Conservation (phyloP, 768 basidiomycete genomes). For the Termitomyces sp. region DNA sequence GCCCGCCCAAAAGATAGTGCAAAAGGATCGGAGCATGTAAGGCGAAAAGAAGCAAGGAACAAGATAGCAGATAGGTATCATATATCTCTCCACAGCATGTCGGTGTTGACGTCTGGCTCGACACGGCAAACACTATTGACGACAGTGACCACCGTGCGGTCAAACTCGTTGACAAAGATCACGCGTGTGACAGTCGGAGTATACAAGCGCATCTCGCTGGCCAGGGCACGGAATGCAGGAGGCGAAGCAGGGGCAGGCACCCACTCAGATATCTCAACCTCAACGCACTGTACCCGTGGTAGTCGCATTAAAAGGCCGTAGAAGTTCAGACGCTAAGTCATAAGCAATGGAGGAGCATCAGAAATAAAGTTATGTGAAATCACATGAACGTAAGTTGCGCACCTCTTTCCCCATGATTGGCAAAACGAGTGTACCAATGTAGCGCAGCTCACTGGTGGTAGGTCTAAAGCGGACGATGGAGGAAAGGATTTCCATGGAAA, state of each 20-base stretch:
- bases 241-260: constrained; percentile 50
- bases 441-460: constrained; percentile 40
- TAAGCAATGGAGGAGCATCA: constrained; percentile 8
- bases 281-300: constrained; percentile 47
- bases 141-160: constrained; percentile 46
- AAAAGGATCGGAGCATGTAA: background rate
- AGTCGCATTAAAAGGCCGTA: constrained; percentile 58
- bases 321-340: constrained; percentile 55
- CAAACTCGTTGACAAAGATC: constrained; percentile 64
- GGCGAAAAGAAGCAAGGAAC: background rate
- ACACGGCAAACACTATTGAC: constrained; percentile 32
- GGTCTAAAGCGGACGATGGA: constrained; percentile 33
- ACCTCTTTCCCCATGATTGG: constrained; percentile 57
- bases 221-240: constrained; percentile 54
- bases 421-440: constrained; percentile 62
- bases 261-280: constrained; percentile 67
- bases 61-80: constrained; percentile 8
- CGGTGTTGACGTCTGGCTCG: constrained; percentile 25
- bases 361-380: background rate
- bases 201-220: constrained; percentile 59
- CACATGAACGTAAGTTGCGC: constrained; percentile 14
- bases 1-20: background rate
- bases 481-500: constrained; percentile 50
- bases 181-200: constrained; percentile 47
- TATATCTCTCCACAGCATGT: constrained; percentile 31